A percentile compares a stretch with the other conserved stretches of the same genome.
phyloP scores from a whole-genome alignment of 805 yeast genomes.

The Candida multigemmis region DNA sequence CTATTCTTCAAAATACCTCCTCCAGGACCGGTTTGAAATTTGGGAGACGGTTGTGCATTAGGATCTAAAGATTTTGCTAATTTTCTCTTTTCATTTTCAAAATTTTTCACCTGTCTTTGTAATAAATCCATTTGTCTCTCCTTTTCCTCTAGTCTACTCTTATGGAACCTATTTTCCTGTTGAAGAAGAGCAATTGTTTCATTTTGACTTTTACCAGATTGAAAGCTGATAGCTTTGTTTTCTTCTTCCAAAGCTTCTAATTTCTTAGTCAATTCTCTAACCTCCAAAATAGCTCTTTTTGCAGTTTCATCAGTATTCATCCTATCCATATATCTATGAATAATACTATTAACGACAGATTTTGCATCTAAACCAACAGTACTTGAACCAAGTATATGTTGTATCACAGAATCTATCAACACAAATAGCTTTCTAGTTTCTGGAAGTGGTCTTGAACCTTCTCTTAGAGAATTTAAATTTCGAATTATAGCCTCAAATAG shows the following conservation, averaged over 20 bases:
- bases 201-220: too few relatives aligned
- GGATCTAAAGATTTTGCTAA: neutral
- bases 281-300: constrained; percentile 22
- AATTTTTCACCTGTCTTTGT: constrained; percentile 11
- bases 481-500: too few relatives aligned
- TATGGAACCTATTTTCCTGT: too few relatives aligned
- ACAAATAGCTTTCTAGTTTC: constrained; percentile 16
- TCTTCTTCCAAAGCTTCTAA: constrained; percentile 14
- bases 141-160: too few relatives aligned
- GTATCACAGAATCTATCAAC: constrained; percentile 21
- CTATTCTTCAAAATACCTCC: neutral
- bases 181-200: constrained; percentile 12
- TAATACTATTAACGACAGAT: constrained; percentile 18
- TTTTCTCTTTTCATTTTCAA: constrained; percentile 10
- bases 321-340: constrained; percentile 26
- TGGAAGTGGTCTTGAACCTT: constrained; percentile 10
- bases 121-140: constrained; percentile 15
- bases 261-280: constrained; percentile 13
- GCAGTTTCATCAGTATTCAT: constrained; percentile 26
- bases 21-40: constrained; percentile 1
- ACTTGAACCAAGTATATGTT: constrained; percentile 14
- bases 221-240: too few relatives aligned
- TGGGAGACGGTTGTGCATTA: constrained; percentile 8
- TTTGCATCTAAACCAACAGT: constrained; percentile 12
- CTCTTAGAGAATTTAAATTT: too few relatives aligned